Evolutionary conservation across 441 rosid genomes (phyloP).

Genomic region (Populus hybrid): DNA sequence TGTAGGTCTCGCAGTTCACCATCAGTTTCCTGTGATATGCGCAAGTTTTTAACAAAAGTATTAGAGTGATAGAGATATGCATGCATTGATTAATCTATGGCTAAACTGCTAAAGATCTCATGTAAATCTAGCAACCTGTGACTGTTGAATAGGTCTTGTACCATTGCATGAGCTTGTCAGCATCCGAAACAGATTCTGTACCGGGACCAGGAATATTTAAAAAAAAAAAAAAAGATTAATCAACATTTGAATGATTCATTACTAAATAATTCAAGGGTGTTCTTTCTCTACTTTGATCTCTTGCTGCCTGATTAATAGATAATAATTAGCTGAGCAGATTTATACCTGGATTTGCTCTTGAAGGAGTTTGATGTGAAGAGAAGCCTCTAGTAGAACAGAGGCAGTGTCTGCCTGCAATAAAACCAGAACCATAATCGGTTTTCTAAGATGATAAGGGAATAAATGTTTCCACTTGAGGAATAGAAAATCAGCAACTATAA

Average conservation of each 20-base stretch:
- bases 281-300: no score
- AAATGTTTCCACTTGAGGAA: neutral
- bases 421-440: neutral
- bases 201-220: neutral
- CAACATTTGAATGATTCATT: neutral
- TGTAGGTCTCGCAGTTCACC: conserved; percentile 30
- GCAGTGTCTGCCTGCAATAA: conserved; percentile 65
- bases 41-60: neutral
- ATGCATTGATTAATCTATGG: neutral
- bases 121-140: conserved; percentile 30
- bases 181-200: conserved; percentile 40
- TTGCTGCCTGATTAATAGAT: no score
- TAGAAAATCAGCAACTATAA: neutral
- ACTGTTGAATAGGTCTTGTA: conserved; percentile 17
- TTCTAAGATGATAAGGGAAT: neutral
- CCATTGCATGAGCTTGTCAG: conserved; percentile 27
- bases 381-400: conserved; percentile 73
- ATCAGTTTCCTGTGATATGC: conserved; percentile 29
- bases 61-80: neutral
- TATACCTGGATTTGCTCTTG: conserved; percentile 60
- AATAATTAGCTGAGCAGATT: neutral
- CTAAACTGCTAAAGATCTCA: neutral
- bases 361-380: conserved; percentile 52
- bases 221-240: neutral
- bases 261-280: neutral